These are phyloP conservation scores for Bremia lactucae DNA, from an alignment of 352 stramenopile genomes.

Conservation along the genomic window DNA sequence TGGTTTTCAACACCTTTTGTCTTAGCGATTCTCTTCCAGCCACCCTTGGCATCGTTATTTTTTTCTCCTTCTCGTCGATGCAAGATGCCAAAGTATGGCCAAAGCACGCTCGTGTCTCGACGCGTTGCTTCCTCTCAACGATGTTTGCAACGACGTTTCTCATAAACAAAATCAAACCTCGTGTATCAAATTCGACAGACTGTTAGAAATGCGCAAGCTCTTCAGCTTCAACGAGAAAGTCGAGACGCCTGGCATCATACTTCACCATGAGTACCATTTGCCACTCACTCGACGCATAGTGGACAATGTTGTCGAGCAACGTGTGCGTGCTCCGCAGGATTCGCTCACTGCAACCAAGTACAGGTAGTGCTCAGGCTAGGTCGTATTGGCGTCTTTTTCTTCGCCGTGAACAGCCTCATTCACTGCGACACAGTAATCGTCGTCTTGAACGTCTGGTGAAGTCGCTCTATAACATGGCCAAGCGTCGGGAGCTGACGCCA, in stretches of 20 bases:
- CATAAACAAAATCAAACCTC: neutral
- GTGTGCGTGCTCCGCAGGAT: neutral
- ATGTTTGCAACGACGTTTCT: neutral
- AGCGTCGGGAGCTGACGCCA: neutral
- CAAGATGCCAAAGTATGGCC: neutral
- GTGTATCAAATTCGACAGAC: neutral
- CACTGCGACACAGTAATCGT: neutral
- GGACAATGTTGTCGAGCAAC: neutral
- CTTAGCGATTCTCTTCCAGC: neutral
- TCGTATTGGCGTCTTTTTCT: neutral
- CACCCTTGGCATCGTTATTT: neutral
- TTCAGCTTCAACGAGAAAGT: neutral
- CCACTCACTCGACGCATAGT: neutral
- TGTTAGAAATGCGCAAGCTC: neutral
- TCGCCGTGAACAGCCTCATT: neutral
- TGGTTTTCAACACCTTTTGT: conserved; percentile 3
- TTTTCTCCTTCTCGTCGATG: neutral
- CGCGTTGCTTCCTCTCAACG: neutral
- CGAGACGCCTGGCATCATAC: neutral
- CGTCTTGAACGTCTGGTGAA: neutral
- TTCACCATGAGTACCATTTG: neutral
- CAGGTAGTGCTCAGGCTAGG: neutral
- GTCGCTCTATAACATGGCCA: neutral
- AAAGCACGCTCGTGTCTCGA: neutral
- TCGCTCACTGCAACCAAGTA: neutral